phyloP scores from a whole-genome alignment of 2,329 filamentous ascomycete species.

The Fusarium hainanense region DNA sequence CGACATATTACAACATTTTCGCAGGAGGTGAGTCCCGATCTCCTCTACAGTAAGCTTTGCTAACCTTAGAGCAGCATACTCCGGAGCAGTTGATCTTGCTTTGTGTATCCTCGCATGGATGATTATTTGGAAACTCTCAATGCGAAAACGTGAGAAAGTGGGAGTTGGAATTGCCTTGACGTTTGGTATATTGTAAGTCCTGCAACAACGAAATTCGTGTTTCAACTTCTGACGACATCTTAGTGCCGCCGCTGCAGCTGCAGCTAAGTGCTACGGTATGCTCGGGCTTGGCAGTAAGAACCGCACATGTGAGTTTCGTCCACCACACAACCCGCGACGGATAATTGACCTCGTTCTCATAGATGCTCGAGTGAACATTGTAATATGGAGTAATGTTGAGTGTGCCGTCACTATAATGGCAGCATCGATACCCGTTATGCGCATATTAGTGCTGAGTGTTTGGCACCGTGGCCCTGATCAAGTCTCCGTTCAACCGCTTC shows the following conservation, averaged over 20 bases:
- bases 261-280: not conserved
- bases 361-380: not conserved
- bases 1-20: constrained; percentile 10
- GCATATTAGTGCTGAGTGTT: not conserved
- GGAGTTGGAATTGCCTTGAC: constrained; percentile 8
- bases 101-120: not conserved
- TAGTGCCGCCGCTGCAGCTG: constrained; percentile 2
- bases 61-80: not conserved
- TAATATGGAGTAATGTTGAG: constrained; percentile 6
- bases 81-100: not conserved
- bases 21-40: not conserved
- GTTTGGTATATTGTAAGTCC: not conserved
- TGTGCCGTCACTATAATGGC: constrained; percentile 1
- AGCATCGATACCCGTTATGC: not conserved
- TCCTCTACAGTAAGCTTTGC: fast-evolving
- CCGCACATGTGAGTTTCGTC: not conserved
- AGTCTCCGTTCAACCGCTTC: not conserved
- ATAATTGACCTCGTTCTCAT: fast-evolving
- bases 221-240: fast-evolving
- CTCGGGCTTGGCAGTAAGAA: constrained; percentile 2
- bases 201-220: fast-evolving
- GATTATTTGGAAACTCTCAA: constrained; percentile 8
- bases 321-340: fast-evolving
- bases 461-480: not conserved
- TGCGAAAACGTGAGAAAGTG: constrained; percentile 2